Evolutionary conservation across 805 yeast genomes (phyloP), one percentile per base, ranked within the genome.

Genomic region (Candida methanosorbosa): DNA sequence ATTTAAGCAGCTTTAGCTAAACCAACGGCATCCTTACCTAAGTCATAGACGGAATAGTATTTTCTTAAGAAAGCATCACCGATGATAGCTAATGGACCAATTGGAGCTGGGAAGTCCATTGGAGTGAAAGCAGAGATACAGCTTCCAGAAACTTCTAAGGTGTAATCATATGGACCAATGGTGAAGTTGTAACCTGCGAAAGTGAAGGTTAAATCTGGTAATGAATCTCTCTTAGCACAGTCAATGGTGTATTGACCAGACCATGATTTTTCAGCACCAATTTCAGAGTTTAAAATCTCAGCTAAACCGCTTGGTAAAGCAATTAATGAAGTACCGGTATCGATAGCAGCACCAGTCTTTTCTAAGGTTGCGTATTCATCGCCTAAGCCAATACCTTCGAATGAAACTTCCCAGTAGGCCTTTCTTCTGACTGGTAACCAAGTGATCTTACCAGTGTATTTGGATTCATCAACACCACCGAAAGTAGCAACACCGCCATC

Each of bases 371-470:
- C 96, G 54, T 73, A 83, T 65, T 92, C 95, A 47, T 82, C 83
- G 52, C 98, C 98, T 43, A 92, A 72, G 29, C 88, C 84, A 57
- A 92, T 70, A 49, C 95, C 88, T 49, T 86, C 86, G 48, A 92
- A 81, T 49, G 81, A 75, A 40, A 92, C 98, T 71, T 92, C 98
- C 98, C 98, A 92, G 75, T 92, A 92, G 23, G 97, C 98, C 78
- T 88, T 87, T 74, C 98, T 85, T 71, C 98, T 86, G 42, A 92
- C 94, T 39, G 98, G 98, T 63, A 92, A 74, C 87, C 94, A 87
- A 35, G 90, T 83, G 52, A 92, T 72, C 48, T 90, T 76, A 46
- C 98, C 98, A 33, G 67, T 63, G 61, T 66, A 86, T 57, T 78
- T 74, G 42, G 78, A 57, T 48, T 78, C 71, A 56, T 90, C 97